Evolutionary conservation across 306 rosid genomes (phyloP).

Genomic region (Lathyrus sativus): DNA sequence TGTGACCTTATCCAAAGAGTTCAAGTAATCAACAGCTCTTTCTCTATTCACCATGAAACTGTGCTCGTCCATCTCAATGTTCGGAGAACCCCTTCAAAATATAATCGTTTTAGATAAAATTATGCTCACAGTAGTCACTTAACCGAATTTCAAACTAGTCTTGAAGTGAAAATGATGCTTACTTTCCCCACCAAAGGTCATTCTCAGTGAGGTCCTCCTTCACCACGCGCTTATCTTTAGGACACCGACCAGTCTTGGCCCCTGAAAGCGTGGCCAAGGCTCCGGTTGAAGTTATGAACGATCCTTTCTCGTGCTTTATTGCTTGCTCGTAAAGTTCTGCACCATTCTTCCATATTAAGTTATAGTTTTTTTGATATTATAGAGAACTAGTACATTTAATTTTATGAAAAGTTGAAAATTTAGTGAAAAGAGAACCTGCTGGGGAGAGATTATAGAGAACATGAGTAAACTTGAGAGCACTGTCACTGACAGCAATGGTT

Average conservation of each 20-base stretch:
- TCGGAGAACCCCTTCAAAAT: slow-evolving; percentile 77
- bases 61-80: slow-evolving; percentile 92
- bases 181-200: slow-evolving; percentile 99
- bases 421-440: slow-evolving; percentile 52
- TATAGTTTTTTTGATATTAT: not conserved
- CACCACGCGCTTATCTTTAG: slow-evolving; percentile 84
- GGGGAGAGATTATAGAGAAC: slow-evolving; percentile 90
- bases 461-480: slow-evolving; percentile 82
- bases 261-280: slow-evolving; percentile 93
- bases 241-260: slow-evolving; percentile 91
- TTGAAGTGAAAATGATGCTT: slow-evolving; percentile 25
- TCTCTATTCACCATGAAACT: slow-evolving; percentile 89
- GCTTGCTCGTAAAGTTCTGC: slow-evolving; percentile 75
- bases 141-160: not conserved
- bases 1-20: slow-evolving; percentile 82
- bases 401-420: not conserved
- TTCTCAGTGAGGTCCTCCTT: slow-evolving; percentile 58
- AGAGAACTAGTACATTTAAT: not conserved
- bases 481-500: slow-evolving; percentile 69
- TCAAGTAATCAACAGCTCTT: slow-evolving; percentile 90
- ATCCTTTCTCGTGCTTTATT: slow-evolving; percentile 79
- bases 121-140: not conserved
- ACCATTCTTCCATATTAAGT: not conserved
- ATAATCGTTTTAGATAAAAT: not conserved
- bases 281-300: slow-evolving; percentile 69